Evolutionary conservation across 169 alveolate species (phyloP).

Genomic region (Blepharisma undulans): DNA sequence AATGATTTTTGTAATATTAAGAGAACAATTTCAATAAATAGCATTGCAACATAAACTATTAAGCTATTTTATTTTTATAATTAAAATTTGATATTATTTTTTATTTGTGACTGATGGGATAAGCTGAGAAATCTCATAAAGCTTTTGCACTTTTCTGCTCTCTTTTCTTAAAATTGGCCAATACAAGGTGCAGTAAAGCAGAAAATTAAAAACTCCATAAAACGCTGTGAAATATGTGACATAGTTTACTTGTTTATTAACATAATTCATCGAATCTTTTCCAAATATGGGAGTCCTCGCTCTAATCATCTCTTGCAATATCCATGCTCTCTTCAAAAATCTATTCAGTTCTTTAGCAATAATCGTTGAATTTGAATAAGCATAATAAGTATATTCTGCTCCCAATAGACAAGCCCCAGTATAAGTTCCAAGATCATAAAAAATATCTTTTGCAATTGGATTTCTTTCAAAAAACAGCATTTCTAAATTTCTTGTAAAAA

Average conservation of each 20-base stretch:
- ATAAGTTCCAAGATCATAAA: neutral
- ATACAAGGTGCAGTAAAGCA: neutral
- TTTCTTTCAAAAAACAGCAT: neutral
- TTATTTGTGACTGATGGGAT: neutral
- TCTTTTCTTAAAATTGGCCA: neutral
- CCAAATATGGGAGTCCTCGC: neutral
- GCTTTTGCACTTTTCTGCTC: neutral
- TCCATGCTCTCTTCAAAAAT: neutral
- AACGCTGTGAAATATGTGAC: neutral
- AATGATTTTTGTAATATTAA: too few species aligned
- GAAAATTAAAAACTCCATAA: neutral
- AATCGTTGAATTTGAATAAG: neutral
- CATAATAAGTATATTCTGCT: neutral
- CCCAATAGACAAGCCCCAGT: neutral
- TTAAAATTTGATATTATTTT: too few species aligned
- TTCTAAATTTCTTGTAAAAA: neutral
- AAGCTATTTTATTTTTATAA: neutral
- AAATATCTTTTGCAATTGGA: neutral
- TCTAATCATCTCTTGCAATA: neutral
- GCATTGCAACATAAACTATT: too few species aligned
- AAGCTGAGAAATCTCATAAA: neutral
- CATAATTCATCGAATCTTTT: neutral
- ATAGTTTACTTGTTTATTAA: neutral
- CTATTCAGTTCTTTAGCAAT: neutral
- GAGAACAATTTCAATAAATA: too few species aligned